These are phyloP conservation scores for Tulasnella sp. DNA, from an alignment of 768 basidiomycete species.

Conservation along the genomic window DNA sequence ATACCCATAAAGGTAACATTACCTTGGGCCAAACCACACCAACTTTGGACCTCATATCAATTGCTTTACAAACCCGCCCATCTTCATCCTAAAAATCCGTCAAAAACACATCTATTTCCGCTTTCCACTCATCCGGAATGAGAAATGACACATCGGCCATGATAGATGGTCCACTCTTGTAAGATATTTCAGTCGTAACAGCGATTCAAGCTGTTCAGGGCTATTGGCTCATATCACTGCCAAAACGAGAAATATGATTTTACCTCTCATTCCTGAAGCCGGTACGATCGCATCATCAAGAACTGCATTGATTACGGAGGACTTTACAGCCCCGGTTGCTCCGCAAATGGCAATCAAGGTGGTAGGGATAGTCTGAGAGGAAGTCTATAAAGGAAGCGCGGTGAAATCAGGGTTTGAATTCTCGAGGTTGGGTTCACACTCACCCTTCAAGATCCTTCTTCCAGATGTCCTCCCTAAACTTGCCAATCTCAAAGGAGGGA, in stretches of 20 bases:
- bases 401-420: background rate
- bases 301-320: constrained; percentile 49
- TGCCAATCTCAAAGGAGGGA: constrained; percentile 38
- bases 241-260: background rate
- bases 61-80: constrained; percentile 40
- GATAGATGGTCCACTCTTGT: constrained; percentile 44
- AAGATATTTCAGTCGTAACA: constrained; percentile 49
- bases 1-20: background rate
- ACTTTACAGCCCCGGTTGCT: constrained; percentile 28
- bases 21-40: constrained; percentile 55
- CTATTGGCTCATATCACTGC: background rate
- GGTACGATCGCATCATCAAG: constrained; percentile 55
- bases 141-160: constrained; percentile 52
- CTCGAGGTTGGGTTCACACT: constrained; percentile 15
- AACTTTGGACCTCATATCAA: constrained; percentile 46
- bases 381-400: constrained; percentile 30
- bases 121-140: constrained; percentile 43
- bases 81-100: constrained; percentile 51
- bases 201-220: constrained; percentile 46
- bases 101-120: constrained; percentile 43
- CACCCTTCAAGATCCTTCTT: constrained; percentile 41
- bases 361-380: constrained; percentile 39
- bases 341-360: constrained; percentile 58
- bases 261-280: constrained; percentile 55
- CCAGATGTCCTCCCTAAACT: constrained; percentile 50